Evolutionary conservation across 192 early-diverging fungal genomes (phyloP), one percentile per base, ranked within the genome.

Genomic region (Haplosporangium gracile): DNA sequence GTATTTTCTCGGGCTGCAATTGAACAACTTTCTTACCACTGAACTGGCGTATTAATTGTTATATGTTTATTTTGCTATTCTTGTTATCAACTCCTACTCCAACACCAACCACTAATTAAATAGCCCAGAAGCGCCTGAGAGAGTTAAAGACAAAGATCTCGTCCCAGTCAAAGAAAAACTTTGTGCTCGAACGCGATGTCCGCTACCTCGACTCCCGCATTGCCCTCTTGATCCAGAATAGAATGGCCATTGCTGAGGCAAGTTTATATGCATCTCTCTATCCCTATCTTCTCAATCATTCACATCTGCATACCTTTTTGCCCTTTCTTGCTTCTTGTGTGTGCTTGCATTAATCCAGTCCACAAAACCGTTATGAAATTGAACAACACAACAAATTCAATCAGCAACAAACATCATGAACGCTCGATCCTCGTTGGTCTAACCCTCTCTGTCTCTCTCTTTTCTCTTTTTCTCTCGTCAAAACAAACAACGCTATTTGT

Each of bases 121-220:
- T n/a, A 95, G 97, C 96, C 8, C 97, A 98, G 88, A 92, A 94
- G 74, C 91, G 91, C 22, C 91, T 98, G 65, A 91, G 96, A 49
- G 96, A 97, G 76, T 89, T 98, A 60, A 98, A 98, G 88, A 90
- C 93, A 47, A 92, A 94, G 65, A 97, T 98, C 65, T 98, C 97
- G n/a, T 87, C 94, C 24, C 97, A 98, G 88, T 97, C 96, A 18
- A 98, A 98, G 88, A 97, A 95, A 85, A 98, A 98, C 90, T 98
- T 98, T 91, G 88, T 97, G 79, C 92, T 97, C 13, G 97, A 98
- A 80, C 91, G 96, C 70, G 97, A 98, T 89, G 97, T 97, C 57
- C 93, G 97, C 55, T 97, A 97, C 79, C 90, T 98, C 18, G 97
- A 98, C 90, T 94, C 93, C 70, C 91, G 97, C 32, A 98, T 98